Evolutionary conservation across 1,139 yeast species (phyloP), one percentile per base, ranked within the genome.

Genomic region (Geotrichum phurueaensis): DNA sequence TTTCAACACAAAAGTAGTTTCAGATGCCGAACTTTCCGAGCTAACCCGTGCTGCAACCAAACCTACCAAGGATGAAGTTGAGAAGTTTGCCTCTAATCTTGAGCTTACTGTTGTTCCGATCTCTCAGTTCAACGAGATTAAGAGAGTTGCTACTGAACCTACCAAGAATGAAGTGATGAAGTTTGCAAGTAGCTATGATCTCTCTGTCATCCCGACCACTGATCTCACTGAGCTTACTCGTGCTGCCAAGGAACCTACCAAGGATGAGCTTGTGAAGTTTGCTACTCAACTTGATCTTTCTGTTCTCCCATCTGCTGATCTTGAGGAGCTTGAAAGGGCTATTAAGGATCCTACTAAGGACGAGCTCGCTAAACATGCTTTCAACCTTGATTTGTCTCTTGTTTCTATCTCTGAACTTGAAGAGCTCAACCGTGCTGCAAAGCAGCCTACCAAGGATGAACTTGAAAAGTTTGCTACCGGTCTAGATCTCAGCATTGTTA

Each of bases 281-380:
- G 39, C 39, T 7, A 12, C 39, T 33, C n/a, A 12, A 33, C 45
- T 12, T 39, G 18, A 39, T 39, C 60, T 12, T 60, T 15, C 18
- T 15, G 45, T 76, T 22, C 62, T 71, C 1, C 50, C 71, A 13
- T 70, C 71, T 0, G 76, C 71, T 0, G 80, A 77, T 47, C 73
- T 73, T 63, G 66, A 70, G 31, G 62, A 36, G 39, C 56, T 36
- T 9, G 20, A 36, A 13, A 50, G 43, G 10, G 54, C 58, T 18
- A 47, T 29, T 15, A 52, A 56, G 13, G 52, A 56, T 43, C 59
- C 59, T 25, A 51, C 55, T 22, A 27, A 43, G 52, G 55, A 56
- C 13, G 55, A 56, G 15, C n/a, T n/a, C n/a, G n/a, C n/a, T n/a
- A n/a, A n/a, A n/a, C n/a, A n/a, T n/a, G n/a, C n/a, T n/a, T n/a